Evolutionary conservation across 352 stramenopile genomes (phyloP), one percentile per base, ranked within the genome.

Genomic region (Thraustotheca clavata): DNA sequence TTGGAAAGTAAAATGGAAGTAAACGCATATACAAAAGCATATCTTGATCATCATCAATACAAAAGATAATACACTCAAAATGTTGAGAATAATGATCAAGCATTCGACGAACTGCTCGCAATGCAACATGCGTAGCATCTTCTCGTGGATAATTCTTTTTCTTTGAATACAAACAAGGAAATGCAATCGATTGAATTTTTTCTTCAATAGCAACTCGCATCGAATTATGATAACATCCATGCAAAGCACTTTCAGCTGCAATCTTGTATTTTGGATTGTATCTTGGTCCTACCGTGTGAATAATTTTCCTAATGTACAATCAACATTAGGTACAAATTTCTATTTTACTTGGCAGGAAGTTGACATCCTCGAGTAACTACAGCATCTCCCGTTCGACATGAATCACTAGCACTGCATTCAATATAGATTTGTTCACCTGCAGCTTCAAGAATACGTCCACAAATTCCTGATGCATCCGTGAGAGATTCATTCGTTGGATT

Each of bases 261-360:
- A 80, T 91, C 43, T 74, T 68, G 63, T 93, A 91, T 63, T 86
- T 77, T 49, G 69, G 59, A 47, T 87, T 75, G 73, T 95, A 96
- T n/a, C 82, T 73, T 7, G 88, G 88, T 18, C 79, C 84, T 49
- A 94, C 88, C 6, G 87, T 95, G 70, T 96, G 88, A 54, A 95
- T 75, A 34, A 90, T 75, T 59, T 74, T 72, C 29, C 63, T 69
- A 39, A 46, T 16, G 5, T n/a, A 5, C 31, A 54, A 12, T 5
- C 16, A 16, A 50, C 9, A 50, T 22, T 66, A 41, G 7, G 27
- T 33, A 68, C 24, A 77, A n/a, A n/a, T n/a, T n/a, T n/a, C n/a
- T n/a, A n/a, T n/a, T 71, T 39, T 78, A 87, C 50, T 73, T 74
- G 40, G 86, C 83, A 0, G 76, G 77, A 20, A 96, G 67, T 8